Percentiles rank a stretch among this genome's conserved stretches.
Evolutionary conservation across 164 flowering plant species (phyloP).

Genomic region (Umbellularia californica): DNA sequence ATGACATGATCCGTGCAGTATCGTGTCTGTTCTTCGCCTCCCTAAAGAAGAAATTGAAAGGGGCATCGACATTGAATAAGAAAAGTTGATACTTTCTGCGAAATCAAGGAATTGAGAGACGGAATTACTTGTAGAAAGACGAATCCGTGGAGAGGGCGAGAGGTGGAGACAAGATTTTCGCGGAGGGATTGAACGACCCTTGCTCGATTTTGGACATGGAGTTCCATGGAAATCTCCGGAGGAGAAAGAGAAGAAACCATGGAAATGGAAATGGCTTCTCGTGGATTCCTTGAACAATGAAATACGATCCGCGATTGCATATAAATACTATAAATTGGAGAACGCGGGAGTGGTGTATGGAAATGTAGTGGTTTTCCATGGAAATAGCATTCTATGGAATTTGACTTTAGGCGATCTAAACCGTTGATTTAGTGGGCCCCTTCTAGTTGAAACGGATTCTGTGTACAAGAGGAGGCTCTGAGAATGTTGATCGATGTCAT

Average conservation of each 20-base stretch:
- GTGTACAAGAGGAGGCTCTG: too few relatives aligned
- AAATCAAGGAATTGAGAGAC: not conserved
- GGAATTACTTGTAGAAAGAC: conserved; percentile 65
- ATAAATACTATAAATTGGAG: too few relatives aligned
- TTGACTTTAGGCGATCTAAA: too few relatives aligned
- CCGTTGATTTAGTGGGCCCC: too few relatives aligned
- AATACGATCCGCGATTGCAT: too few relatives aligned
- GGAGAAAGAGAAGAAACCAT: conserved; percentile 47
- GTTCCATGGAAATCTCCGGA: conserved; percentile 62
- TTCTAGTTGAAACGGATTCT: too few relatives aligned
- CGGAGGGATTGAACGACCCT: conserved; percentile 41
- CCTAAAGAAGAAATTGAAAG: conserved; percentile 33
- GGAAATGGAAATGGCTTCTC: not conserved
- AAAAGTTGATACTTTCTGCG: not conserved
- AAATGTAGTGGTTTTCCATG: too few relatives aligned
- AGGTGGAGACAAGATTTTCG: conserved; percentile 42
- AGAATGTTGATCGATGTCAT: too few relatives aligned
- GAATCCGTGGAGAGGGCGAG: conserved; percentile 70
- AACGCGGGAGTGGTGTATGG: too few relatives aligned
- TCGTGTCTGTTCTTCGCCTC: conserved; percentile 86
- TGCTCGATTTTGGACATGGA: conserved; percentile 48
- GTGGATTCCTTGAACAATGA: too few relatives aligned
- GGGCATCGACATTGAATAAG: not conserved
- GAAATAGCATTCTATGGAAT: too few relatives aligned
- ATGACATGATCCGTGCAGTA: conserved; percentile 79